Evolutionary conservation across 1,139 yeast species (phyloP).

Genomic region (Pichiaceae sp.): DNA sequence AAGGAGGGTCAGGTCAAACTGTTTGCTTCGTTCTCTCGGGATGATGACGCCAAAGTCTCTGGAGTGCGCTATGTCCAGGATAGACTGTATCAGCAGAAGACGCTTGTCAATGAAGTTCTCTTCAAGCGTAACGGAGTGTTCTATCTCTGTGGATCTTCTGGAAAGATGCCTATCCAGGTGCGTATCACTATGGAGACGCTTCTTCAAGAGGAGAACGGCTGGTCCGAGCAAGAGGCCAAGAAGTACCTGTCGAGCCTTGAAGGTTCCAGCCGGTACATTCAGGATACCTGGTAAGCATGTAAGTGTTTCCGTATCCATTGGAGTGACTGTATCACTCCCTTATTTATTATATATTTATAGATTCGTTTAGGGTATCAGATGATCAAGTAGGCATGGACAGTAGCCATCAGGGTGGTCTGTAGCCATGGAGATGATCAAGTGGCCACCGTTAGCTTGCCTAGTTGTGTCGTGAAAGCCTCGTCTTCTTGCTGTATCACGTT

Average conservation of each 20-base stretch:
- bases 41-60: constrained; percentile 23
- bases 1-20: constrained; percentile 30
- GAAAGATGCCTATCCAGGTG: constrained; percentile 91
- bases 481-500: not conserved
- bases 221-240: constrained; percentile 36
- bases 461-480: no score
- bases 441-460: not conserved
- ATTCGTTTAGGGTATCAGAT: no score
- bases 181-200: constrained; percentile 65
- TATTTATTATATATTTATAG: not conserved
- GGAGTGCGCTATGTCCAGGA: constrained; percentile 65
- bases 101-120: constrained; percentile 42
- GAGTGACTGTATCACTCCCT: no score
- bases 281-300: constrained; percentile 86
- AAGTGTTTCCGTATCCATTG: no score
- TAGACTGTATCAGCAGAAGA: constrained; percentile 41
- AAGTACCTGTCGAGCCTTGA: constrained; percentile 53
- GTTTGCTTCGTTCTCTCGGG: constrained; percentile 58
- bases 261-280: constrained; percentile 59
- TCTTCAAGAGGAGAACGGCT: constrained; percentile 34
- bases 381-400: no score
- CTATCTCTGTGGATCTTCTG: constrained; percentile 88
- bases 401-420: no score
- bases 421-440: not conserved
- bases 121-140: constrained; percentile 48